Evolutionary conservation across 106 monocot genomes (phyloP), one percentile per base, ranked within the genome.

Genomic region (Hemerocallis citrina): DNA sequence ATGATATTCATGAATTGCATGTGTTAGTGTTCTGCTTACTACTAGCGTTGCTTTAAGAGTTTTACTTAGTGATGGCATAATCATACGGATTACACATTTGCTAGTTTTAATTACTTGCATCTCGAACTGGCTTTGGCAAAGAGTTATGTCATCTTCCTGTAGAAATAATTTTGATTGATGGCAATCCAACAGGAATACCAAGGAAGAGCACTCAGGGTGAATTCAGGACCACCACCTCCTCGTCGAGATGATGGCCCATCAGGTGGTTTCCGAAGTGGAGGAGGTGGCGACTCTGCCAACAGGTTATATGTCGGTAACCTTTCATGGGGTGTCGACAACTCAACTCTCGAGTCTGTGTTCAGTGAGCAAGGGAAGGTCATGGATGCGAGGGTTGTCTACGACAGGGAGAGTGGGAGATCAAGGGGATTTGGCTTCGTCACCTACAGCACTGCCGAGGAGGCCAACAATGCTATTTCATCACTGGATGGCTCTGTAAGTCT

Each of bases 371-470:
- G 92, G 24, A 75, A 66, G 40, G 92, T 93, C 48, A 22, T 79
- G 55, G 88, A 88, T 34, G 88, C 88, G 8, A 84, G 66, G 42
- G 92, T 93, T 7, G 82, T 93, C 31, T 85, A 74, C 45, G 88
- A 88, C 50, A 78, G 92, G 55, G 92, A 93, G 30, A 93, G 61
- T 36, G 92, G 92, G 25, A 77, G 92, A 55, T 93, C 92, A 3
- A 84, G 88, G 76, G 92, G 92, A 17, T 93, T 93, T 59, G 92
- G 92, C 19, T 93, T 93, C 62, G 88, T 93, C 61, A 93, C 88
- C 36, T 93, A 71, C 63, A 80, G 70, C 65, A 71, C 78, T 19
- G 55, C 75, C 20, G 68, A 84, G 40, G 92, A 88, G 59, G 92
- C 74, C 36, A 58, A 84, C 14, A 72, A 71, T 66, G 92, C 92